Evolutionary conservation across 257 asterid species (phyloP), one percentile per base, ranked within the genome.

Genomic region (Przewalskia tangutica): DNA sequence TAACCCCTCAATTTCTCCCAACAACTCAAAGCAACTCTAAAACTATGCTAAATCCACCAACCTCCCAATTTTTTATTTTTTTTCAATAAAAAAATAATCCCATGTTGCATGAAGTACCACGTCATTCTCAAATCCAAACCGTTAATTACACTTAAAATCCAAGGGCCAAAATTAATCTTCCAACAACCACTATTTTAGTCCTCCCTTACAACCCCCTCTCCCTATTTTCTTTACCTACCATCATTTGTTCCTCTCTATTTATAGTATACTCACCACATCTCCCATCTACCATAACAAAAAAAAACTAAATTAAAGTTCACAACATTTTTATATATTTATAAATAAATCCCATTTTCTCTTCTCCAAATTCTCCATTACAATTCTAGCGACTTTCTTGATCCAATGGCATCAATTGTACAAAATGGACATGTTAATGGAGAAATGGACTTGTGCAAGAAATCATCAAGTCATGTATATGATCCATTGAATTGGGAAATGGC

Each of bases 401-500:
- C 38, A 5, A 70, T 70, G 77, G 38, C 77, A 70, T 42, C 77
- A 42, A 23, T 23, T 62, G 9, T 8, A 0, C 68, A 62, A 27
- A 36, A 87, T 84, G 92, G 84, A 81, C 40, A 87, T 32, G 44
- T 90, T 79, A 14, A 86, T 84, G 11, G 82, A 10, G 7, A 88
- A 85, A 46, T 77, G 32, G 87, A 81, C 0, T 88, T 90, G 62
- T 93, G 98, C 84, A 32, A 73, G 84, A 66, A 71, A 44, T 18
- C 60, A n/a, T 11, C 55, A 51, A 38, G 17, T 14, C 17, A 2
- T 38, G 42, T 38, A 1, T 38, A 62, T 12, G 98, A 95, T 53
- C 98, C 97, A 4, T 75, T 95, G 84, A 95, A 93, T 88, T 95
- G 98, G 98, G 98, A 70, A 6, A 81, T 84, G 81, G 98, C 98